Evolutionary conservation across 805 yeast genomes (phyloP).

Genomic region (Cyberlindnera veronae): DNA sequence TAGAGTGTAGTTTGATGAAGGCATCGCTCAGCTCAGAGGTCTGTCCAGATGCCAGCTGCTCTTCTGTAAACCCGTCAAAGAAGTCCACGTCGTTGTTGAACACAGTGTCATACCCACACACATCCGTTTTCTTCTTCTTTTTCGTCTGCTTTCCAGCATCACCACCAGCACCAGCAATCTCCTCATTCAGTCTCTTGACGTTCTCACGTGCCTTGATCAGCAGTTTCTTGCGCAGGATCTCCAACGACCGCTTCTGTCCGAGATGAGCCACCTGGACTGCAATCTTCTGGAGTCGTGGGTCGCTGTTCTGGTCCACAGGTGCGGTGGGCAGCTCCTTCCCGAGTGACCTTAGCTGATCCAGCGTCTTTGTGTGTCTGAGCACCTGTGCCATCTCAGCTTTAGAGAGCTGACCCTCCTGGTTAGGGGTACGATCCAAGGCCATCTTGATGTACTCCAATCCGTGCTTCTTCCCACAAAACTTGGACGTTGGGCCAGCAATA

Average conservation of each 20-base stretch:
- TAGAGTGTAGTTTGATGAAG: slow-evolving; percentile 4
- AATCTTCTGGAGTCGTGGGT: slow-evolving; percentile 11
- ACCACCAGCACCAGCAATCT: slow-evolving; percentile 7
- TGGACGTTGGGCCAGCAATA: slow-evolving; percentile 43
- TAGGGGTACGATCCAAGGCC: too few species aligned
- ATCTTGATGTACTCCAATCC: slow-evolving; percentile 39
- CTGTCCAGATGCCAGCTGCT: slow-evolving; percentile 21
- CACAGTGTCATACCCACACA: slow-evolving; percentile 49
- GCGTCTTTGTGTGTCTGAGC: slow-evolving; percentile 6
- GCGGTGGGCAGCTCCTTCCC: slow-evolving; percentile 44
- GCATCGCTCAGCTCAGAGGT: slow-evolving; percentile 1
- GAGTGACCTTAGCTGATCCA: slow-evolving; percentile 26
- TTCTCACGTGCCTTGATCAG: slow-evolving; percentile 25
- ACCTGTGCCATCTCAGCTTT: slow-evolving; percentile 14
- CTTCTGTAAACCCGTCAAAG: slow-evolving; percentile 18
- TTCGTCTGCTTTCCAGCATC: slow-evolving; percentile 7
- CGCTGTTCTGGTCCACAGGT: slow-evolving; percentile 25
- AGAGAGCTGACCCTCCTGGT: too few species aligned
- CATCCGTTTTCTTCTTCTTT: slow-evolving; percentile 38
- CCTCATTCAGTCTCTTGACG: slow-evolving; percentile 26
- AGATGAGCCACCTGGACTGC: not conserved
- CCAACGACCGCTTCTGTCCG: slow-evolving; percentile 1
- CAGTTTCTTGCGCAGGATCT: slow-evolving; percentile 16
- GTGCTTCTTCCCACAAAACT: slow-evolving; percentile 75
- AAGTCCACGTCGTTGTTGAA: slow-evolving; percentile 16